A percentile compares a stretch with the other conserved stretches of the same genome.
Evolutionary conservation across 805 yeast genomes (phyloP).

Genomic region (Sugiyamaella boreocaroliniensis): DNA sequence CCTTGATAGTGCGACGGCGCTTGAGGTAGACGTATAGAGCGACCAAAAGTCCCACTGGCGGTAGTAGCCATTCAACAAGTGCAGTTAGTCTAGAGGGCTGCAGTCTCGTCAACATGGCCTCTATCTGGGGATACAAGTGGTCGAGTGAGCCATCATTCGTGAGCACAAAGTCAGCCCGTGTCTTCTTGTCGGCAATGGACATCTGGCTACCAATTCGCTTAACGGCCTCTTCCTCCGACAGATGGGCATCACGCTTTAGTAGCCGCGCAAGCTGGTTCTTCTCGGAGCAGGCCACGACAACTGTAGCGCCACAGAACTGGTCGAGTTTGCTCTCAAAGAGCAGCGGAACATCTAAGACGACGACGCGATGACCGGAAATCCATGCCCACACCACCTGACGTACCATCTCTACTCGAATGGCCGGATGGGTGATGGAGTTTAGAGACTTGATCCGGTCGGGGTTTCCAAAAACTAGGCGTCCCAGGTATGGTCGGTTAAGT

Average conservation of each 20-base stretch:
- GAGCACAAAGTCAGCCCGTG: slow-evolving; percentile 58
- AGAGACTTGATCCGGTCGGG: slow-evolving; percentile 50
- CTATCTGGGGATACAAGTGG: slow-evolving; percentile 40
- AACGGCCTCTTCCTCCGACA: slow-evolving; percentile 58
- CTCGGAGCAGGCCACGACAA: slow-evolving; percentile 60
- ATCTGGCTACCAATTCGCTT: slow-evolving; percentile 74
- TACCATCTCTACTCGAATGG: slow-evolving; percentile 62
- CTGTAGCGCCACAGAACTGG: slow-evolving; percentile 57
- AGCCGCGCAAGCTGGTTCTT: slow-evolving; percentile 60
- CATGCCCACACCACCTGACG: slow-evolving; percentile 52
- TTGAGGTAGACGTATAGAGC: slow-evolving; percentile 11
- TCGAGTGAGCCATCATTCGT: slow-evolving; percentile 50
- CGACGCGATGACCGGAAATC: slow-evolving; percentile 49
- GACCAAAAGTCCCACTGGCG: slow-evolving; percentile 29
- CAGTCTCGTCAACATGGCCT: slow-evolving; percentile 32
- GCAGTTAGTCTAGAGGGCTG: slow-evolving; percentile 33
- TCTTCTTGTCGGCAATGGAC: slow-evolving; percentile 50
- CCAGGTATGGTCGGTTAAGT: slow-evolving; percentile 69
- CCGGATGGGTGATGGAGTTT: slow-evolving; percentile 82
- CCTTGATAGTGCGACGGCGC: neutral
- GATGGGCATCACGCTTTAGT: slow-evolving; percentile 56
- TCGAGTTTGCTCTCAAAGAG: slow-evolving; percentile 76
- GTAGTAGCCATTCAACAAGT: slow-evolving; percentile 28
- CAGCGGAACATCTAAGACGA: slow-evolving; percentile 83
- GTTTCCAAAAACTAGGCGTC: slow-evolving; percentile 69